A percentile compares a stretch with the other conserved stretches of the same genome.
Evolutionary conservation across 345 rosid genomes (phyloP).

Genomic region (Moricandia moricandioides): DNA sequence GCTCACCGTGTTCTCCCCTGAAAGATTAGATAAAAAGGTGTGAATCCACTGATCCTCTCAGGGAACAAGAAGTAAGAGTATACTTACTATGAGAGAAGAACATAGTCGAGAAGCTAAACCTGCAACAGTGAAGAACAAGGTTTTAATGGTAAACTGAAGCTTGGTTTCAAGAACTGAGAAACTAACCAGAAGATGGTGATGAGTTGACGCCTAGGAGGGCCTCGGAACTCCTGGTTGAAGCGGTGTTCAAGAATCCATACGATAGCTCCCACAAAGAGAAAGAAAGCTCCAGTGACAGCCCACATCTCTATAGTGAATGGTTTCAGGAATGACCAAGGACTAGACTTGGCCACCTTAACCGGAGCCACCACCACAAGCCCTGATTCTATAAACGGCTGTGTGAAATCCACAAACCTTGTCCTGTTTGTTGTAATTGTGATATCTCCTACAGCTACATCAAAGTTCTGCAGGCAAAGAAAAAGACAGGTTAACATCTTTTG

Average conservation of each 20-base stretch:
- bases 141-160: too few species aligned
- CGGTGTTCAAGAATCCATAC: background rate
- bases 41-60: background rate
- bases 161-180: too few species aligned
- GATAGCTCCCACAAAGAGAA: background rate
- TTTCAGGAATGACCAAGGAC: background rate
- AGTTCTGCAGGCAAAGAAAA: background rate
- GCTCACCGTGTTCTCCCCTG: background rate
- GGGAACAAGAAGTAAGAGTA: background rate
- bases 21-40: background rate
- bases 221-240: background rate
- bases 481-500: background rate
- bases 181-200: background rate
- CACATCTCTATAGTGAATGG: background rate
- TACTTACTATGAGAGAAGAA: background rate
- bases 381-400: background rate
- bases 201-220: background rate
- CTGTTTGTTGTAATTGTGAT: background rate
- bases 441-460: background rate
- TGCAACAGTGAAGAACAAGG: too few species aligned
- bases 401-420: background rate
- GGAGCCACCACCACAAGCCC: constrained; percentile 1
- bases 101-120: background rate
- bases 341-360: background rate
- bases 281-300: background rate